Percentiles rank a stretch among this genome's conserved stretches.
Conservation (phyloP, 2,329 filamentous ascomycete genomes). For the Ophiostoma australiae region DNA sequence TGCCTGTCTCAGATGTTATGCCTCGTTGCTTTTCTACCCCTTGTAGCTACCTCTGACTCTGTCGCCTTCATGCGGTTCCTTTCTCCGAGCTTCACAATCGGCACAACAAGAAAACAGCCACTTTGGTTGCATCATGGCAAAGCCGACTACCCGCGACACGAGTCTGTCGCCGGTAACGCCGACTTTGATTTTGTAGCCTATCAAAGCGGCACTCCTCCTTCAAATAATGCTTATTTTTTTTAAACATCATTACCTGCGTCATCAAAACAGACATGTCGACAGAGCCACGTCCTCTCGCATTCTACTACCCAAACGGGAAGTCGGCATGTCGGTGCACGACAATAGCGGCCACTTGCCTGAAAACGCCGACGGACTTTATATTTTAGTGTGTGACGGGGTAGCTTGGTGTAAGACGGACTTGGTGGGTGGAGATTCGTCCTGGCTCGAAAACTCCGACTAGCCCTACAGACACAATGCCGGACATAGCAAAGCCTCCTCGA, state of each 20-base stretch:
- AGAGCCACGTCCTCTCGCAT: slow-evolving; percentile 4
- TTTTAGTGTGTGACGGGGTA: neutral
- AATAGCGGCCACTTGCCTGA: neutral
- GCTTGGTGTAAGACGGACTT: slow-evolving; percentile 8
- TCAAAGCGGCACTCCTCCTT: neutral
- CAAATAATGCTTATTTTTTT: neutral
- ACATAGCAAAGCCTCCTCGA: neutral
- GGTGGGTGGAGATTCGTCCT: neutral
- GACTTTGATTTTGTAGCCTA: neutral
- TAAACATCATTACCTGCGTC: neutral
- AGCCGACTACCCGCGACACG: neutral
- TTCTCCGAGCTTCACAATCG: neutral
- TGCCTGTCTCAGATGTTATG: neutral
- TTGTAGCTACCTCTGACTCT: neutral
- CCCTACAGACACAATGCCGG: neutral
- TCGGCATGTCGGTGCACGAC: neutral
- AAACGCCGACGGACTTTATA: slow-evolving; percentile 8
- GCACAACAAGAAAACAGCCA: neutral
- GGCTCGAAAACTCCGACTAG: neutral
- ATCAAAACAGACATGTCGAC: neutral
- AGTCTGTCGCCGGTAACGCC: neutral
- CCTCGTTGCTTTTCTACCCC: neutral
- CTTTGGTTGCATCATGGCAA: neutral
- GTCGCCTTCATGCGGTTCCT: neutral
- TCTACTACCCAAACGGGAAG: neutral